Base-by-base conservation (phyloP, 2,329 filamentous ascomycete species). In the Aspergillus costaricaensis region DNA sequence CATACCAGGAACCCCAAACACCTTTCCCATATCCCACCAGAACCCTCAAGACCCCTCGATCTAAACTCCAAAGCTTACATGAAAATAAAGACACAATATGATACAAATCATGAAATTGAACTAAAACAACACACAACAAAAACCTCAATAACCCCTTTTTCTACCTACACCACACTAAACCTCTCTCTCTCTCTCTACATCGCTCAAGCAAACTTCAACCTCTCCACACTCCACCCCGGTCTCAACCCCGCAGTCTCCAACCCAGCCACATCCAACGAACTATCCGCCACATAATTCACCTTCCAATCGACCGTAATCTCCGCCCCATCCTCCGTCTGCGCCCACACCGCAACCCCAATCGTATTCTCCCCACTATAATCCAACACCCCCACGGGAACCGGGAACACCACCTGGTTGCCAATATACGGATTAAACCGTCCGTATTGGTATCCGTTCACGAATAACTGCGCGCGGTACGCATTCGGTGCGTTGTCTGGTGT, bases 371-470 rank as follows among this genome's bases (percentile, higher is more conserved):
- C 86, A 6, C 73, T 72, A 60, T 87, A 86, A 67, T 88, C 78
- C 8, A 88, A 71, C 5, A 88, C 76, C 0, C 86, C 86, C 0
- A 83, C 82, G 1, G 84, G 85, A 2, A 88, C 83, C 0, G 86
- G 86, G 66, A 86, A 88, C 15, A 80, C 76, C 15, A 83, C 77
- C 74, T 88, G 86, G 50, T 86, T 83, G 0, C 86, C 86, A 41
- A 88, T 85, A 53, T 83, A 80, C 0, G 86, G 85, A 61, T 84
- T 82, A 67, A 82, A 88, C 7, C 84, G 80, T 2, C 83, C 86
- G 64, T 86, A 88, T 67, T 88, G 85, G 66, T 88, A 88, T 0
- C 86, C 86, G 58, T 88, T 88, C n/a, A 88, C 81, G 58, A 85
- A 88, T 2, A 88, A 70, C 65, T 86, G 80, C 0, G 81, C 83